Evolutionary conservation across 2,329 filamentous ascomycete genomes (phyloP).

Genomic region (Clarireedia monteithiana): DNA sequence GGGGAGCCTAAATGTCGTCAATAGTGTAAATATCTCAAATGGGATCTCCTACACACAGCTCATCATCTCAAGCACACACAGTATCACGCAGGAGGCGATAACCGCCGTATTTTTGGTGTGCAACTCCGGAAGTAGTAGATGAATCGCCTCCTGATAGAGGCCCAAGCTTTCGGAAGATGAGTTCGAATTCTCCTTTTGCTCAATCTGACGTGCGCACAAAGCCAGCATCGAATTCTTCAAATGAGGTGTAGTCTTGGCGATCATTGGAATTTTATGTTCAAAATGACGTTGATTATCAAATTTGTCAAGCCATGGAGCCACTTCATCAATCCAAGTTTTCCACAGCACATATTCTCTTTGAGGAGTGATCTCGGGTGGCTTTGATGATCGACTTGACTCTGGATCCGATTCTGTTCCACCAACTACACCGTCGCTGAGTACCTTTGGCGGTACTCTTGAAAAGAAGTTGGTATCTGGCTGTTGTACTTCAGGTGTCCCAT

Average conservation of each 20-base stretch:
- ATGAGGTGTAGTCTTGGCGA: conserved; percentile 37
- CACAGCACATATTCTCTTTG: conserved; percentile 31
- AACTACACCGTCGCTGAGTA: not conserved
- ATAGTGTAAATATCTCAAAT: not conserved
- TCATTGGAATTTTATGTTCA: conserved; percentile 38
- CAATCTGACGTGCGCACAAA: conserved; percentile 43
- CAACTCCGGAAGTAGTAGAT: conserved; percentile 39
- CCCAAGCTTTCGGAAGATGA: conserved; percentile 36
- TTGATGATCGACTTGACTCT: conserved; percentile 13
- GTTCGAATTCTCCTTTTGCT: conserved; percentile 35
- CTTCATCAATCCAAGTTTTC: conserved; percentile 36
- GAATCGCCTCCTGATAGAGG: conserved; percentile 44
- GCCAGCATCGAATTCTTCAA: conserved; percentile 43
- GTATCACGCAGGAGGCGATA: conserved; percentile 44
- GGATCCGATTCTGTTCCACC: conserved; percentile 9
- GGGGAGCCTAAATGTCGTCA: conserved; percentile 19
- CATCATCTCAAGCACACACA: conserved; percentile 48
- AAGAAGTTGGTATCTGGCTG: conserved; percentile 5
- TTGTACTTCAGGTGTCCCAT: conserved; percentile 20
- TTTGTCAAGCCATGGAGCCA: conserved; percentile 35
- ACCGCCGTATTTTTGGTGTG: conserved; percentile 40
- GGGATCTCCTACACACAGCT: conserved; percentile 28
- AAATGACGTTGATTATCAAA: conserved; percentile 43
- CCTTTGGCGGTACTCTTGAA: not conserved
- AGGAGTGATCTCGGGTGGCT: conserved; percentile 24